Base-by-base conservation (phyloP, 2,329 filamentous ascomycete species). In the Leptodontidium sp. region DNA sequence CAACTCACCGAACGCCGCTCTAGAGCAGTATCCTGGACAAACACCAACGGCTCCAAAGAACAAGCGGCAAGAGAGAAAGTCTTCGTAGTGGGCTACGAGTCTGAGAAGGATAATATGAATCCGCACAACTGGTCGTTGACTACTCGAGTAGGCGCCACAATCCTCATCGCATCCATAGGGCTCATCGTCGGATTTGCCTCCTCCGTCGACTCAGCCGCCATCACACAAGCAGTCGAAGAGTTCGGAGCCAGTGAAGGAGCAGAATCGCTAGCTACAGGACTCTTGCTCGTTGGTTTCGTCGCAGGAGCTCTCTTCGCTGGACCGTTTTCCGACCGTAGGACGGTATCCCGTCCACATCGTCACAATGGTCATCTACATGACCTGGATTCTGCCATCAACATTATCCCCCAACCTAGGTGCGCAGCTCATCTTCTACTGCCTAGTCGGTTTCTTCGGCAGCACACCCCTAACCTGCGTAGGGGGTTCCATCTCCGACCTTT, bases 161-260 rank as follows among this genome's bases (percentile, higher is more conserved):
- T 83, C 0, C 77, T 84, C 15, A 81, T 85, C 3, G 81, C 82
- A 0, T 64, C 78, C 2, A 84, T 89, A 38, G 85, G 81, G 0
- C 82, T 85, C 35, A 81, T 85, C 0, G 84, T 87, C 0, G 82
- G 82, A 3, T 79, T 83, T 0, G 85, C 86, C 84, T 0, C 70
- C 86, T 0, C 78, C 21, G 21, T 21, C 21, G 21, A 21, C 21
- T 21, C 21, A 21, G 21, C 21, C 21, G 21, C 21, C 21, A 21
- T 21, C 21, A 21, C 79, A 0, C 81, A 84, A 69, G 85, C 83
- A 0, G 79, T 81, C 0, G 71, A 71, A 24, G 81, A 82, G 0
- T 84, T 87, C 55, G 79, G 81, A 0, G 85, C 87, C 0, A 82
- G 81, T 32, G 79, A 85, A 49, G 82, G 87, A 4, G 82, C 82